phyloP scores from a whole-genome alignment of 176 grass and related monocot genomes.

The Oryza longistaminata region DNA sequence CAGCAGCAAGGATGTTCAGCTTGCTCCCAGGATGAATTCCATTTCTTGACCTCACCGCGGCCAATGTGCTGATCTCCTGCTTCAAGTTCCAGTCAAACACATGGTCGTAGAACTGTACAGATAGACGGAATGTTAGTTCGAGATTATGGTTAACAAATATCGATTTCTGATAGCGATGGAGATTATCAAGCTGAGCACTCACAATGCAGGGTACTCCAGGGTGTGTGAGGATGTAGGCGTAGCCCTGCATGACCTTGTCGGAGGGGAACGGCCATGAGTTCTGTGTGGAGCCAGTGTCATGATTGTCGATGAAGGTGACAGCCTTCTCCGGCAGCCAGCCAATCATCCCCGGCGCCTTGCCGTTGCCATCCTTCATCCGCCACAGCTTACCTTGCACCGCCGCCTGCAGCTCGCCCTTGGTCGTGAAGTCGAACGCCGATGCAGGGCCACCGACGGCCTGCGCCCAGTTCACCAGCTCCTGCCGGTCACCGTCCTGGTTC shows the following conservation, averaged over 20 bases:
- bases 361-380: conserved; percentile 63
- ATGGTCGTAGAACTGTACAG: conserved; percentile 74
- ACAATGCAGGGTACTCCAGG: conserved; percentile 82
- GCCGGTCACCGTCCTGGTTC: conserved; percentile 65
- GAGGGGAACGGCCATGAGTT: conserved; percentile 70
- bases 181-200: conserved; percentile 8
- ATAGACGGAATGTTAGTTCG: not conserved
- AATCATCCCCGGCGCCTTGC: conserved; percentile 72
- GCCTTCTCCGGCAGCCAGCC: conserved; percentile 78
- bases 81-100: conserved; percentile 80
- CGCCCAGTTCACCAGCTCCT: conserved; percentile 74
- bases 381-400: conserved; percentile 77
- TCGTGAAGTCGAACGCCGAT: conserved; percentile 81
- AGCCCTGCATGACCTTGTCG: conserved; percentile 81
- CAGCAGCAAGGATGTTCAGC: conserved; percentile 57
- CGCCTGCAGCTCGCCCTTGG: conserved; percentile 72
- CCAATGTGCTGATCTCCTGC: conserved; percentile 50
- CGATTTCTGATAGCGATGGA: too few species aligned
- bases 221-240: conserved; percentile 83
- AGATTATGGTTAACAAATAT: not conserved
- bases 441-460: conserved; percentile 55
- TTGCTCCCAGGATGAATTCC: conserved; percentile 54
- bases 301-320: conserved; percentile 88
- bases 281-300: conserved; percentile 84
- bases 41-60: conserved; percentile 50